Base-by-base conservation (phyloP, 371 early-diverging fungal genomes). In the Circinella umbellata region DNA sequence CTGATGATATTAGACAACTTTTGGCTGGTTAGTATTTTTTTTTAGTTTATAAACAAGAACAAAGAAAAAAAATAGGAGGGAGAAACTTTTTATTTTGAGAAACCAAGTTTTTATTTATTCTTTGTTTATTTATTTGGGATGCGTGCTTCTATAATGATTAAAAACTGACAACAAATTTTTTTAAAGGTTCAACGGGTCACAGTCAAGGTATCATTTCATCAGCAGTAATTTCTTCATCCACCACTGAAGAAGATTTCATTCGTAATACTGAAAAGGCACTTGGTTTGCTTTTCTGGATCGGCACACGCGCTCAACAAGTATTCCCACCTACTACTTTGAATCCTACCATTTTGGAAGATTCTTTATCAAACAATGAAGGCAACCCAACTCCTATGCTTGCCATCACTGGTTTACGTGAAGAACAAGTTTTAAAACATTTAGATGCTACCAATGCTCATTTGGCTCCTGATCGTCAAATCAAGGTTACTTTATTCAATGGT, bases 351-450 rank as follows among this genome's bases (percentile, higher is more conserved):
- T 81, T 95, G 48, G 90, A 94, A 81, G 98, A 96, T 79, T 96
- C 95, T 17, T 85, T 95, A 55, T 85, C 83, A 72, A 93, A 93
- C 86, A 90, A 91, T 68, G 98, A 98, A 79, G 96, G 96, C 67
- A 92, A 91, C 48, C 97, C 97, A n/a, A 93, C 94, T 10, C 95
- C 95, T 55, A 98, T 98, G 98, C 86, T 98, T 74, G 88, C 93
- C 71, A 88, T 96, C 72, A 87, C 90, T 70, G 91, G 91, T 47
- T 83, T 96, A 69, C 91, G 92, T 69, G 86, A 89, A 67, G 80
- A 86, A 61, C 93, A 94, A 69, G 90, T 95, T 57, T 83, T 89
- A 70, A 87, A 88, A 73, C 93, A 95, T 72, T 87, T 94, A 61
- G 90, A 94, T 59, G 91, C 92, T 13, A 94, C 96, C 75, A 96